These are phyloP conservation scores for Quercus engelmannii DNA, from an alignment of 306 rosid genomes.

Conservation along the genomic window DNA sequence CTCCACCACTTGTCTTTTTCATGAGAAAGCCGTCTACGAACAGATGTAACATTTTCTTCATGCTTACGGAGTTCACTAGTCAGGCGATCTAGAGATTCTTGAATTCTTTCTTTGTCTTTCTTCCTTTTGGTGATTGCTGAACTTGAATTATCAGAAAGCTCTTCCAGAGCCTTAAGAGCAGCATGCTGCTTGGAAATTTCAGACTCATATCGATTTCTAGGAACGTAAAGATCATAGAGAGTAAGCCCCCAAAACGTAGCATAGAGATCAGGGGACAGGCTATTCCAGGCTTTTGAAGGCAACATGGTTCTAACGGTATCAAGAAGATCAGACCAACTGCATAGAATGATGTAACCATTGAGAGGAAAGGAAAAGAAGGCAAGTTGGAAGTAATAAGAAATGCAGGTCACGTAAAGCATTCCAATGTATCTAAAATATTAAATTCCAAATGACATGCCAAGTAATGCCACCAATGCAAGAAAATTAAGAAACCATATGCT, in stretches of 20 bases:
- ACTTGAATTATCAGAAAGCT: constrained; percentile 93
- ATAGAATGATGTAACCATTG: constrained; percentile 6
- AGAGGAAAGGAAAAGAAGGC: not conserved
- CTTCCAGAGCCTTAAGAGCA: constrained; percentile 87
- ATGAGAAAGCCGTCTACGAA: constrained; percentile 72
- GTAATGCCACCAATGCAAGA: not conserved
- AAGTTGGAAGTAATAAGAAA: constrained; percentile 7
- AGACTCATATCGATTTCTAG: constrained; percentile 80
- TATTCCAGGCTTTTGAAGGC: constrained; percentile 96
- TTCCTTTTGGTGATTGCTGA: constrained; percentile 92
- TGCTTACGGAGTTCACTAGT: constrained; percentile 74
- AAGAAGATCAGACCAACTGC: constrained; percentile 90
- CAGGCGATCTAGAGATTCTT: constrained; percentile 89
- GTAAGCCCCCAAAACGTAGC: constrained; percentile 99
- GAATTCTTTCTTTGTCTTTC: constrained; percentile 98
- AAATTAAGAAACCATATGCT: not conserved
- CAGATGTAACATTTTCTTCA: constrained; percentile 88
- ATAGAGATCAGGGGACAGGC: constrained; percentile 96
- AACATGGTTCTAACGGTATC: constrained; percentile 77
- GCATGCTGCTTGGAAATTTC: constrained; percentile 90
- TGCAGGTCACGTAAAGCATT: not conserved
- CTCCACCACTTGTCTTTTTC: constrained; percentile 97
- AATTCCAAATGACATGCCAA: not conserved
- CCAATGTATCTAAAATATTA: not conserved
- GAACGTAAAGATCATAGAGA: constrained; percentile 89